Evolutionary conservation across 352 stramenopile species (phyloP).

Genomic region (Phytophthora uliginosa): DNA sequence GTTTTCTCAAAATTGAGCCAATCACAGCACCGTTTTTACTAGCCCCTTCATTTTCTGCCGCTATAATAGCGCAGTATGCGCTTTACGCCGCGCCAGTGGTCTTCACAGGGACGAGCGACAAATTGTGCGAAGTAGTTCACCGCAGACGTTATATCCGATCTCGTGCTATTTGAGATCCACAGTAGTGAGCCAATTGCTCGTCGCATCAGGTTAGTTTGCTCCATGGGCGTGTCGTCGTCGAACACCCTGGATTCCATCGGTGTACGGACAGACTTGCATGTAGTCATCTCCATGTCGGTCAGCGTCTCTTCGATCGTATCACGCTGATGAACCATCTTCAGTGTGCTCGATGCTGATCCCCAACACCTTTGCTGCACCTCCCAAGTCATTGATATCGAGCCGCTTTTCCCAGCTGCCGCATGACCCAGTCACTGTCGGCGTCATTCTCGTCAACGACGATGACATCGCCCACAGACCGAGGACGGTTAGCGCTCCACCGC

Average conservation of each 20-base stretch:
- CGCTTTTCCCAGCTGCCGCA: background rate
- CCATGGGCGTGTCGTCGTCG: background rate
- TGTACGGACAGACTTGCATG: background rate
- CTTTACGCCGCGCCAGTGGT: background rate
- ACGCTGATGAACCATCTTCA: conserved; percentile 7
- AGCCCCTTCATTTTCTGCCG: conserved; percentile 18
- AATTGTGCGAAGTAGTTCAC: background rate
- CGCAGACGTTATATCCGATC: background rate
- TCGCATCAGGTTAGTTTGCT: background rate
- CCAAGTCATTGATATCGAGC: conserved; percentile 22
- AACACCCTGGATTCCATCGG: background rate
- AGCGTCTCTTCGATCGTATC: conserved; percentile 2
- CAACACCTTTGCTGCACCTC: background rate
- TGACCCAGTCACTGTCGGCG: conserved; percentile 2
- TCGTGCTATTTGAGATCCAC: background rate
- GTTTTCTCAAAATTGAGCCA: conserved; percentile 7
- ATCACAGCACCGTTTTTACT: background rate
- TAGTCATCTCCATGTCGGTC: background rate
- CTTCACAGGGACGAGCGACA: background rate
- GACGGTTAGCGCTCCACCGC: background rate
- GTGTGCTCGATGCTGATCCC: conserved; percentile 7
- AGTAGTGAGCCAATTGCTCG: background rate
- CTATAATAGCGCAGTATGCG: background rate
- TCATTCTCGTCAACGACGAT: conserved; percentile 6
- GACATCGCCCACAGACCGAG: conserved; percentile 14